Base-by-base conservation (phyloP, 2,329 filamentous ascomycete genomes). In the Hymenoscyphus fraxineus region DNA sequence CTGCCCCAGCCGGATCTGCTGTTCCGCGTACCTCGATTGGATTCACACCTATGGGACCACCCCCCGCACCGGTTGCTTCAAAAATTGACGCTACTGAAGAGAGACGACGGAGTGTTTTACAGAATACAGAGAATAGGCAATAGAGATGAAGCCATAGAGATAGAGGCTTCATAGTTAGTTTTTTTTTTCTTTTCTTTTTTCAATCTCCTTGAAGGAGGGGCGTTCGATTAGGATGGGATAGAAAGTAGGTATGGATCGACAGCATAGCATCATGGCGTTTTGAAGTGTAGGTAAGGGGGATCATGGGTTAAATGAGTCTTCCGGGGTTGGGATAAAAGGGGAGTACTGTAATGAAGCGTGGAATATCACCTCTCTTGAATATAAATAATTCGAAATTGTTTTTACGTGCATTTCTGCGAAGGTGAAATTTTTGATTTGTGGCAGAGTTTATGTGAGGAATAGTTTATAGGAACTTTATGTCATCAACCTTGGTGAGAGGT, bases 51-150 rank as follows among this genome's bases (percentile, higher is more conserved):
- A 68, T 73, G n/a, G 4, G 35, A 10, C 65, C 69, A 61, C 60
- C 67, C 32, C 68, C 71, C 15, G 56, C 68, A 44, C 58, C 68
- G 27, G 63, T 59, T 32, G 64, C 68, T 44, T 40, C 65, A 0
- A 67, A n/a, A n/a, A 51, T 10, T 19, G 19, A 68, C 1, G 73
- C 72, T 44, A 60, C 64, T 1, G 73, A 73, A 32, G 71, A 72
- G 56, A 63, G 70, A 58, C 69, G 72, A 60, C 71, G 72, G 56
- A 67, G 70, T 58, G 59, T 73, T 6, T 65, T 74, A n/a, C 70
- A 70, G 54, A 68, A 64, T 56, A 67, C 71, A 65, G 71, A 51
- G 35, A 35, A 69, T 27, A 66, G 68, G 51, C 60, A 58, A 58
- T 62, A 59, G 19, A 57, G 19, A 51, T 51, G 44, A 51, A 51